phyloP scores from a whole-genome alignment of 2,329 filamentous ascomycete genomes.

The Fusarium sp. region DNA sequence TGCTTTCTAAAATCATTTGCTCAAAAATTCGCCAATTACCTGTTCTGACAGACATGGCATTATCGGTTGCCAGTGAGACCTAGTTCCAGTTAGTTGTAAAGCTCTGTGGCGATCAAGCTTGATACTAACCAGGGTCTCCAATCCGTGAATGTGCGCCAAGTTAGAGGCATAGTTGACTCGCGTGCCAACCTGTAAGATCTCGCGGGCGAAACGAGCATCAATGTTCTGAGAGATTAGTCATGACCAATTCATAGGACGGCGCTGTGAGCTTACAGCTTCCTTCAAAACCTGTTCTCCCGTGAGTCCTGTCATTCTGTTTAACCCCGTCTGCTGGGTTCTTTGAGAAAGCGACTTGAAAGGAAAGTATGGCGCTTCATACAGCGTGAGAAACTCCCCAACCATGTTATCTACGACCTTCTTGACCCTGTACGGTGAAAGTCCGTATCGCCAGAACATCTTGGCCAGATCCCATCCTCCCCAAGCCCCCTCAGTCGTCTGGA shows the following conservation, averaged over 20 bases:
- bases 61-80: slow-evolving; percentile 90
- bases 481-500: slow-evolving; percentile 69
- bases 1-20: slow-evolving; percentile 77
- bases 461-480: slow-evolving; percentile 83
- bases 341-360: slow-evolving; percentile 84
- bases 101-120: not conserved
- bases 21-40: slow-evolving; percentile 97
- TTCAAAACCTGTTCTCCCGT: slow-evolving; percentile 81
- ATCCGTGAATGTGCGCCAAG: slow-evolving; percentile 83
- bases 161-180: slow-evolving; percentile 97
- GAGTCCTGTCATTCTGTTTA: slow-evolving; percentile 74
- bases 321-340: slow-evolving; percentile 74
- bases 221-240: slow-evolving; percentile 61
- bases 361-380: slow-evolving; percentile 87
- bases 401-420: slow-evolving; percentile 78
- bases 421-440: slow-evolving; percentile 79
- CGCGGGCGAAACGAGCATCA: slow-evolving; percentile 74
- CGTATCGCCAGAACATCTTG: slow-evolving; percentile 88
- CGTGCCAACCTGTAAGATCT: slow-evolving; percentile 91
- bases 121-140: slow-evolving; percentile 79
- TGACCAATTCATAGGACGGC: no score
- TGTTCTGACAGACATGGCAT: slow-evolving; percentile 81
- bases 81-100: slow-evolving; percentile 42
- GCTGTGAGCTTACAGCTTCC: slow-evolving; percentile 62
- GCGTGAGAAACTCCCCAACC: slow-evolving; percentile 78